Evolutionary conservation across 169 alveolate species (phyloP).

Genomic region (Plasmodium gaboni): DNA sequence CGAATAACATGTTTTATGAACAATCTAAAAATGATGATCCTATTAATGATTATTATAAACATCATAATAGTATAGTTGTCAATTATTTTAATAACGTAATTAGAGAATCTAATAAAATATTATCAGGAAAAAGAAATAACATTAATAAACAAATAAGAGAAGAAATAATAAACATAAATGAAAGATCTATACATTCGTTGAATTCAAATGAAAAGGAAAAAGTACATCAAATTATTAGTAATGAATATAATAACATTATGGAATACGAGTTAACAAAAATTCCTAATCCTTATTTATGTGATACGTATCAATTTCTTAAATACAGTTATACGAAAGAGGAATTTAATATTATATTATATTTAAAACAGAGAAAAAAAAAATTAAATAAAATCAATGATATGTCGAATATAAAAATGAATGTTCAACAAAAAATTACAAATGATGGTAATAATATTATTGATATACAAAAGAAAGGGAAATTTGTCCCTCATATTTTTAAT

Average conservation of each 20-base stretch:
- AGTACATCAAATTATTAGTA: constrained; percentile 30
- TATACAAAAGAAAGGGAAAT: not conserved
- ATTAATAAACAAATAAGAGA: constrained; percentile 39
- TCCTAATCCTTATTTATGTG: not conserved
- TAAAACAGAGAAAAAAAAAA: constrained; percentile 53
- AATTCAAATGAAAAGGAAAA: constrained; percentile 54
- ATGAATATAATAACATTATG: constrained; percentile 48
- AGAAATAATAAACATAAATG: not conserved
- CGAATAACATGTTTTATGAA: not conserved
- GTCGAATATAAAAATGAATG: not conserved
- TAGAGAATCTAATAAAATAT: constrained; percentile 29
- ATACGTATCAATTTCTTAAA: not conserved
- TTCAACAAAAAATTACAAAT: constrained; percentile 1
- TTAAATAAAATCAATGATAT: not conserved
- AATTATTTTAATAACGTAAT: constrained; percentile 27
- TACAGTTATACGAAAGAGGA: constrained; percentile 42
- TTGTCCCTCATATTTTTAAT: constrained; percentile 19
- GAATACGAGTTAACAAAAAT: constrained; percentile 34
- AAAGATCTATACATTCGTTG: constrained; percentile 12
- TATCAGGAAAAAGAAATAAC: constrained; percentile 21
- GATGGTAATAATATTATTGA: not conserved
- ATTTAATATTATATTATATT: constrained; percentile 49
- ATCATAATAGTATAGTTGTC: constrained; percentile 27
- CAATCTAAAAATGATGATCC: not conserved
- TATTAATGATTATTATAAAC: not conserved